Evolutionary conservation across 2,329 filamentous ascomycete genomes (phyloP), one percentile per base, ranked within the genome.

Genomic region (Colletotrichum shisoi): DNA sequence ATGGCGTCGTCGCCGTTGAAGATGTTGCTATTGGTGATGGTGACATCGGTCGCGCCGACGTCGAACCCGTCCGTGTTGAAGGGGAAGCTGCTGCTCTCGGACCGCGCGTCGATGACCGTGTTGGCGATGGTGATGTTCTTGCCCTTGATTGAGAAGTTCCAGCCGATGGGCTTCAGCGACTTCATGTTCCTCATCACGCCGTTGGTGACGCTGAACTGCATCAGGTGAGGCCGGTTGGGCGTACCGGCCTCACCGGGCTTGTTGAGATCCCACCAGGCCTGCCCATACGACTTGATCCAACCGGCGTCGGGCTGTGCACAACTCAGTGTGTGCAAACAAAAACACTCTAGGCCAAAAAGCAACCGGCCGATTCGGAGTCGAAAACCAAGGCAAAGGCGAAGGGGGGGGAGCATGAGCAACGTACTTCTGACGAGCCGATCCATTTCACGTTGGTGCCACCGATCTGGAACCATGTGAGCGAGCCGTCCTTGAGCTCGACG

Each of bases 221-320:
- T 75, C 11, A 82, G 72, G 68, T 81, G 79, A 11, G 80, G 80
- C 6, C 80, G 75, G 40, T 74, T 75, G 15, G 72, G 71, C 13
- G 78, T 73, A 11, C 80, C 80, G 24, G 78, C 78, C 45, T 74
- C 74, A 40, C 78, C 78, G 7, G 72, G 69, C 2, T 76, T 75
- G 67, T 81, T 82, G 7, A 76, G 74, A 59, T 81, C 79, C 79
- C 79, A 82, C 80, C 80, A 82, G 1, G 74, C 73, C 70, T 82
- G 79, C 27, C 80, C 80, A 57, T 81, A 79, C 2, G 78, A 80
- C 62, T 81, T 76, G 68, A 82, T 81, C 79, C 79, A 82, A 60
- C 80, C 79, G n/a, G 63, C 61, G 2, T 65, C 59, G 62, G 64
- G 68, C 70, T 71, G 37, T 49, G n/a, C 17, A n/a, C 31, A 34